Evolutionary conservation across 2,329 filamentous ascomycete genomes (phyloP).

Genomic region (Penicillium sp.): DNA sequence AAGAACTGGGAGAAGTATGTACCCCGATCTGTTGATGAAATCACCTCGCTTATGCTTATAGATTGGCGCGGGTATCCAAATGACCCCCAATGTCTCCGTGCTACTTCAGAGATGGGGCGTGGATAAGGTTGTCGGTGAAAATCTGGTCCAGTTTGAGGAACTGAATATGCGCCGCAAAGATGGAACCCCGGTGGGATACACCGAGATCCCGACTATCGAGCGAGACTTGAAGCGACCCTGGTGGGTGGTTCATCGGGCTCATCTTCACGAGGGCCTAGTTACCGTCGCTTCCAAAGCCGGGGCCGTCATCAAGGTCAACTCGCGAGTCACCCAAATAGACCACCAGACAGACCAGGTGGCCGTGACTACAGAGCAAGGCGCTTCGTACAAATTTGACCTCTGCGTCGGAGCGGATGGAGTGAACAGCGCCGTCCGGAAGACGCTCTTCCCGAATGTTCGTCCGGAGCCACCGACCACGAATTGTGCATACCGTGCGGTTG

Average conservation of each 20-base stretch:
- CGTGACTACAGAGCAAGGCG: conserved; percentile 31
- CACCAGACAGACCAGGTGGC: conserved; percentile 27
- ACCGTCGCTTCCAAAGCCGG: conserved; percentile 41
- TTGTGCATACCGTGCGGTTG: conserved; percentile 47
- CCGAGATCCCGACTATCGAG: conserved; percentile 35
- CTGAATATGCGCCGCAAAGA: conserved; percentile 42
- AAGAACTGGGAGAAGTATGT: conserved; percentile 42
- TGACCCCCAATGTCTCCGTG: conserved; percentile 44
- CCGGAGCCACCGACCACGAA: conserved; percentile 43
- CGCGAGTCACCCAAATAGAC: conserved; percentile 36
- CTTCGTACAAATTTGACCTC: conserved; percentile 35
- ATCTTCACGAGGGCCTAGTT: conserved; percentile 47
- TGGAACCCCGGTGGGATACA: conserved; percentile 40
- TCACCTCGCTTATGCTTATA: conserved; percentile 8
- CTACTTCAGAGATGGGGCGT: conserved; percentile 43
- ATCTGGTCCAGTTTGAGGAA: conserved; percentile 43
- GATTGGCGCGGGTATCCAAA: conserved; percentile 39
- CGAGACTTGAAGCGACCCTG: conserved; percentile 37
- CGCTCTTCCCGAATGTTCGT: conserved; percentile 43
- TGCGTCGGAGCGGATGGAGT: conserved; percentile 46
- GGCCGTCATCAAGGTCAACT: conserved; percentile 38
- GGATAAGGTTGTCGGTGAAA: conserved; percentile 40
- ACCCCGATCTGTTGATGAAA: background rate
- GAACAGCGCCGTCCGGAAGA: conserved; percentile 39
- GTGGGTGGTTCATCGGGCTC: conserved; percentile 50